Evolutionary conservation across 306 rosid species (phyloP), one percentile per base, ranked within the genome.

Genomic region (Lupinus albus): DNA sequence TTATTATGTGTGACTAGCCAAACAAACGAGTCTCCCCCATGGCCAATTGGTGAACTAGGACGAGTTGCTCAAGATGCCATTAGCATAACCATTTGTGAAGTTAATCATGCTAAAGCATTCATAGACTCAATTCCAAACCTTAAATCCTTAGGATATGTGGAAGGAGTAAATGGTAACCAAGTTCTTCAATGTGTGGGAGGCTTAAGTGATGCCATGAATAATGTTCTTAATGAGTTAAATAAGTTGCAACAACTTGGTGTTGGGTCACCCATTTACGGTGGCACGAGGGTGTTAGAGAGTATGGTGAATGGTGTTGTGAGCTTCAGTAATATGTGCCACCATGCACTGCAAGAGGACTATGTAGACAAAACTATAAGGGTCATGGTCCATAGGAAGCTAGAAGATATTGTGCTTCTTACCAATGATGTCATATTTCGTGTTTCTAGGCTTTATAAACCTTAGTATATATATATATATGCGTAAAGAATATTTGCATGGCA

Each of bases 361-460:
- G 58, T 73, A 42, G 82, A 81, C 33, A 3, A 4, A 21, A 77
- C 73, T 11, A 25, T 72, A 11, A 38, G 69, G 45, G 2, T 30
- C 28, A 44, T 74, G 67, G 58, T 81, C 11, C 71, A 11, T 2
- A 13, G 53, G n/a, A 81, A 68, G 70, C 16, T 76, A 6, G 45
- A 73, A 46, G 82, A 68, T 17, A 30, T 81, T 51, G 51, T 38
- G 25, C 4, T 73, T 59, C 77, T 73, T 55, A 54, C 67, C 5
- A 33, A 55, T 56, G 66, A 73, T 25, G 72, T 74, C 2, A 74
- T 64, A 20, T 17, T 12, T 74, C 51, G 57, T 46, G 30, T 64
- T 45, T 14, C 42, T 28, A 16, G n/a, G 17, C 32, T 52, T 46
- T 11, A 35, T 0, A 68, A 62, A 38, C 48, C 42, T 18, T 59